phyloP scores from a whole-genome alignment of 2,329 filamentous ascomycete genomes.

The Cercospora citrullina region DNA sequence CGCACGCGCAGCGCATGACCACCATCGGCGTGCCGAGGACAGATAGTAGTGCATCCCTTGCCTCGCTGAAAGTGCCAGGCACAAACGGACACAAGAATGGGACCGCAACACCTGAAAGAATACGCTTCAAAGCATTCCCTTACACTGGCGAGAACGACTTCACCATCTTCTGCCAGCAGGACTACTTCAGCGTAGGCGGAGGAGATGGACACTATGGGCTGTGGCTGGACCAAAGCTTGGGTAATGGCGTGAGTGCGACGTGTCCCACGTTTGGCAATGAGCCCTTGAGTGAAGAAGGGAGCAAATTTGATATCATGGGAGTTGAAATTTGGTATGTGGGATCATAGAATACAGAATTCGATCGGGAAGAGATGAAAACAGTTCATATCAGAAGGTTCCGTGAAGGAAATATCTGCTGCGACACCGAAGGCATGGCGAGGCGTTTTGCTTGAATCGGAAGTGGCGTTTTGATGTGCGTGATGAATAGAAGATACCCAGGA shows the following conservation, averaged over 20 bases:
- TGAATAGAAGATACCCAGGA: constrained; percentile 1
- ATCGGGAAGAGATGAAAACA: background rate
- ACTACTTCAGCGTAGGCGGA: constrained; percentile 83
- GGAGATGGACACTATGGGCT: constrained; percentile 86
- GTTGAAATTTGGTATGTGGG: constrained; percentile 95
- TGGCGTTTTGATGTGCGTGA: background rate
- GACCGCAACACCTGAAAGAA: constrained; percentile 64
- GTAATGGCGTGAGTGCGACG: constrained; percentile 76
- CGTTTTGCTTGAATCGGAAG: background rate
- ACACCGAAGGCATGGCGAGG: background rate
- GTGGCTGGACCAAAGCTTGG: constrained; percentile 85
- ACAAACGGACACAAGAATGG: constrained; percentile 29
- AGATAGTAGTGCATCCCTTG: constrained; percentile 33
- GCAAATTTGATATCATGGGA: constrained; percentile 86
- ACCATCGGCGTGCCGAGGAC: constrained; percentile 48
- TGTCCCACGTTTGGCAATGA: constrained; percentile 96
- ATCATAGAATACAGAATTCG: constrained; percentile 7
- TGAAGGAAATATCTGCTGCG: background rate
- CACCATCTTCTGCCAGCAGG: constrained; percentile 86
- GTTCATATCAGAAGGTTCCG: background rate
- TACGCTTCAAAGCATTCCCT: constrained; percentile 95
- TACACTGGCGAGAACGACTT: constrained; percentile 97
- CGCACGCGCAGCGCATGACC: constrained; percentile 61
- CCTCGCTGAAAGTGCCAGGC: constrained; percentile 29
- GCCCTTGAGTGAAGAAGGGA: constrained; percentile 85